These are phyloP conservation scores for Raffaelea albimanens DNA, from an alignment of 2,329 filamentous ascomycete species.

Conservation along the genomic window DNA sequence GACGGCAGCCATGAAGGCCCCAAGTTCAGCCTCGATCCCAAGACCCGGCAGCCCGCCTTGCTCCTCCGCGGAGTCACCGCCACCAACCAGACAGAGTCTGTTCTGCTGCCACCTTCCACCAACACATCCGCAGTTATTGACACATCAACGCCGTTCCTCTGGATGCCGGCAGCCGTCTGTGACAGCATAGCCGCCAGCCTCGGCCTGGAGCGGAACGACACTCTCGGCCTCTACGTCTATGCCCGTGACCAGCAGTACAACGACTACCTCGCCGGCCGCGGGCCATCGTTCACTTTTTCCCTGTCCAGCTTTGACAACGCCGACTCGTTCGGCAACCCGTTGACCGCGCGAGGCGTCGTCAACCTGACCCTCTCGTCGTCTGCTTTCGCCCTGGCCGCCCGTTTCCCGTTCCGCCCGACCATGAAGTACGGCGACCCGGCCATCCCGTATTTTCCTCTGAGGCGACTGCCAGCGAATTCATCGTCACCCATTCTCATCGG, in stretches of 20 bases:
- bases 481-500: slow-evolving; percentile 44
- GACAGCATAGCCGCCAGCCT: slow-evolving; percentile 54
- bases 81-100: too few species aligned
- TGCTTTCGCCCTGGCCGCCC: slow-evolving; percentile 39
- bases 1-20: slow-evolving; percentile 28
- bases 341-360: slow-evolving; percentile 39
- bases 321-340: slow-evolving; percentile 40
- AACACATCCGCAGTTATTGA: slow-evolving; percentile 47
- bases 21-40: slow-evolving; percentile 14
- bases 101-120: not conserved
- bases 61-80: slow-evolving; percentile 37
- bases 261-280: slow-evolving; percentile 30
- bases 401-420: slow-evolving; percentile 37
- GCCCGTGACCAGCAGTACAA: slow-evolving; percentile 44
- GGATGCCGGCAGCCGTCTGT: slow-evolving; percentile 52
- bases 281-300: slow-evolving; percentile 47
- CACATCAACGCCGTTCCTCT: slow-evolving; percentile 54
- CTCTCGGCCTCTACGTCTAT: slow-evolving; percentile 55
- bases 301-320: slow-evolving; percentile 46
- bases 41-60: slow-evolving; percentile 33
- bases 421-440: slow-evolving; percentile 34
- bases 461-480: slow-evolving; percentile 40
- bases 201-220: slow-evolving; percentile 55
- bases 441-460: slow-evolving; percentile 57
- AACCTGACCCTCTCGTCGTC: slow-evolving; percentile 45